Evolutionary conservation across 2,329 filamentous ascomycete species (phyloP).

Genomic region (Thermothelomyces thermophilus): DNA sequence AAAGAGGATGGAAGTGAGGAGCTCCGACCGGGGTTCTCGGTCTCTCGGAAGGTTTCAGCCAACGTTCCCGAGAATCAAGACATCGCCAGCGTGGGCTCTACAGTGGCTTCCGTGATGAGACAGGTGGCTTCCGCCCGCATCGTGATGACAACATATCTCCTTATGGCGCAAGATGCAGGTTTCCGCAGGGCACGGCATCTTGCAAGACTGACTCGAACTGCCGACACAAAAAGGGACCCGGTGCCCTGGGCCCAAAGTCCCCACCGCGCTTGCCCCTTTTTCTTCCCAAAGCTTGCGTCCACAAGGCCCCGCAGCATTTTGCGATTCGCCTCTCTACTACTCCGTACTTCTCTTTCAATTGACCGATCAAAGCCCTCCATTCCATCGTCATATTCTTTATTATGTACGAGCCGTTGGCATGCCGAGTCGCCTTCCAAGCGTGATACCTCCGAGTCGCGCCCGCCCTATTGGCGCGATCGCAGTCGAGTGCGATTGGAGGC

Average conservation of each 20-base stretch:
- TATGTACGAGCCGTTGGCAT: conserved; percentile 12
- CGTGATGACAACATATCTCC: neutral
- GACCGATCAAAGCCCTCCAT: conserved; percentile 20
- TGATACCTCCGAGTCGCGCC: conserved; percentile 8
- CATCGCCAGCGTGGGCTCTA: too few species aligned
- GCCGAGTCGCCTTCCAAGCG: conserved; percentile 8
- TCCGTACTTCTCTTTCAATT: too few species aligned
- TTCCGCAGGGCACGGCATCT: conserved; percentile 3
- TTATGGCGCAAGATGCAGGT: neutral
- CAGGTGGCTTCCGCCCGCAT: too few species aligned
- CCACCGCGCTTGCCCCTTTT: conserved; percentile 3
- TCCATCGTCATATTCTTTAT: too few species aligned
- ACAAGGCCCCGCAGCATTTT: neutral
- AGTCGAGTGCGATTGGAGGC: neutral
- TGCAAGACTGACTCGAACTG: neutral
- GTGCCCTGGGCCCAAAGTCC: neutral
- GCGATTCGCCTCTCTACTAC: neutral
- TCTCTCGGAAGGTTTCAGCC: too few species aligned
- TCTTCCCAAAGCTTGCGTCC: neutral
- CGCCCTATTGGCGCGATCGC: neutral
- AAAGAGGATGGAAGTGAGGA: too few species aligned
- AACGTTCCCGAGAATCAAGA: too few species aligned
- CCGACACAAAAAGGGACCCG: conserved; percentile 4
- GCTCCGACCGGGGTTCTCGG: too few species aligned
- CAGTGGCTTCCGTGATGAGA: too few species aligned